Conservation (phyloP, 805 yeast genomes). For the Schwanniomyces polymorphus region DNA sequence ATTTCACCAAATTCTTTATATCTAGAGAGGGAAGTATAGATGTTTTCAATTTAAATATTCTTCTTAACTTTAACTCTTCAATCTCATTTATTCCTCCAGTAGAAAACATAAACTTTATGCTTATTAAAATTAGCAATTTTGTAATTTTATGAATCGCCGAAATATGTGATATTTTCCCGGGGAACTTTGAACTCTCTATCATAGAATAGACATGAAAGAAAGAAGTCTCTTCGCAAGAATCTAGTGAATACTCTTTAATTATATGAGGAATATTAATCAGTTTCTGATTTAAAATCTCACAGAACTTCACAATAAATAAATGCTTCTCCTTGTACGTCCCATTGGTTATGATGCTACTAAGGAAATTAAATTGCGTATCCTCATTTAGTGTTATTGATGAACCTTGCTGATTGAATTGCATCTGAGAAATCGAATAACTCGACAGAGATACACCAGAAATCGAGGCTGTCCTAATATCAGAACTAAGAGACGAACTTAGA, state of each 20-base stretch:
- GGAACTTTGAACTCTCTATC: constrained; percentile 10
- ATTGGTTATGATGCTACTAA: constrained; percentile 19
- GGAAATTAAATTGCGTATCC: constrained; percentile 6
- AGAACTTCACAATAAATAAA: constrained; percentile 15
- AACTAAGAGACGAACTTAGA: constrained; percentile 18
- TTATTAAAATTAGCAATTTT: constrained; percentile 10
- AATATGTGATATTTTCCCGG: constrained; percentile 17
- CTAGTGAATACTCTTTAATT: constrained; percentile 1
- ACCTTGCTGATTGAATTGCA: background rate
- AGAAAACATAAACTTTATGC: constrained; percentile 13
- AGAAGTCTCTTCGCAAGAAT: constrained; percentile 3
- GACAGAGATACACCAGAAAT: constrained; percentile 17
- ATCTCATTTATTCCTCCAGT: constrained; percentile 16
- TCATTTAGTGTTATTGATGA: background rate
- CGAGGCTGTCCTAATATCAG: constrained; percentile 18
- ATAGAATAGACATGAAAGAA: constrained; percentile 7
- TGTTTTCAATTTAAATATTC: constrained; percentile 6
- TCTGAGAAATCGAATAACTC: constrained; percentile 11
- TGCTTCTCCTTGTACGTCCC: constrained; percentile 34
- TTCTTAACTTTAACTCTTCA: constrained; percentile 8
- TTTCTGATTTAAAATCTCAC: constrained; percentile 12
- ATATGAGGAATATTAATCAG: constrained; percentile 8
- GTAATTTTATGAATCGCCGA: constrained; percentile 13
- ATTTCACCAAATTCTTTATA: constrained; percentile 4
- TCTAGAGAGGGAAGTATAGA: constrained; percentile 3